These are phyloP conservation scores for Prunus mira DNA, from an alignment of 306 rosid genomes.

Conservation along the genomic window DNA sequence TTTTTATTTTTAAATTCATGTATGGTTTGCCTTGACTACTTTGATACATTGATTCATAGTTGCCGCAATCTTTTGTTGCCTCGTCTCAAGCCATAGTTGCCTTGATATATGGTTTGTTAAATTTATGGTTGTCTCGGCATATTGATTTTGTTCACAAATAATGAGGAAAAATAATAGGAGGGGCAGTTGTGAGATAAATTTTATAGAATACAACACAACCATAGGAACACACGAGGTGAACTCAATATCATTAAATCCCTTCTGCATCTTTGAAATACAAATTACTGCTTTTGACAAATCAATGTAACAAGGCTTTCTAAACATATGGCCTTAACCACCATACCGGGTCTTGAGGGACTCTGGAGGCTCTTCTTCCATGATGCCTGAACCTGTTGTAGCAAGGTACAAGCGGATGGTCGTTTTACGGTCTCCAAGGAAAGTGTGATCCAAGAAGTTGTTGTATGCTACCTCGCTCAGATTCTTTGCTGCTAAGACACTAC, in stretches of 20 bases:
- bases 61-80: too few relatives aligned
- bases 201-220: background rate
- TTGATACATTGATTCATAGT: too few relatives aligned
- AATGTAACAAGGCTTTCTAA: background rate
- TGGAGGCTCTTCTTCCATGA: slow-evolving; percentile 96
- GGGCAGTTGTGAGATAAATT: background rate
- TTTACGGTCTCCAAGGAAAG: slow-evolving; percentile 86
- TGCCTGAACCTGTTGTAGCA: slow-evolving; percentile 68
- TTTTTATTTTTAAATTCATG: too few relatives aligned
- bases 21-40: too few relatives aligned
- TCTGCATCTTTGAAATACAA: background rate
- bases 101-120: too few relatives aligned
- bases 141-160: too few relatives aligned
- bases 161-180: too few relatives aligned
- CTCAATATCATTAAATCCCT: background rate
- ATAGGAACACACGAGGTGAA: background rate
- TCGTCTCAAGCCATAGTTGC: too few relatives aligned
- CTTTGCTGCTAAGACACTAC: slow-evolving; percentile 86
- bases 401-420: slow-evolving; percentile 77
- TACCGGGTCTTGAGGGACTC: slow-evolving; percentile 77
- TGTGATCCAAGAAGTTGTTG: slow-evolving; percentile 83
- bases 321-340: slow-evolving; percentile 58
- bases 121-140: too few relatives aligned
- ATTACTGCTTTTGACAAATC: background rate
- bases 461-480: slow-evolving; percentile 58